These are phyloP conservation scores for Fusarium setosum DNA, from an alignment of 2,329 filamentous ascomycete species.

Conservation along the genomic window DNA sequence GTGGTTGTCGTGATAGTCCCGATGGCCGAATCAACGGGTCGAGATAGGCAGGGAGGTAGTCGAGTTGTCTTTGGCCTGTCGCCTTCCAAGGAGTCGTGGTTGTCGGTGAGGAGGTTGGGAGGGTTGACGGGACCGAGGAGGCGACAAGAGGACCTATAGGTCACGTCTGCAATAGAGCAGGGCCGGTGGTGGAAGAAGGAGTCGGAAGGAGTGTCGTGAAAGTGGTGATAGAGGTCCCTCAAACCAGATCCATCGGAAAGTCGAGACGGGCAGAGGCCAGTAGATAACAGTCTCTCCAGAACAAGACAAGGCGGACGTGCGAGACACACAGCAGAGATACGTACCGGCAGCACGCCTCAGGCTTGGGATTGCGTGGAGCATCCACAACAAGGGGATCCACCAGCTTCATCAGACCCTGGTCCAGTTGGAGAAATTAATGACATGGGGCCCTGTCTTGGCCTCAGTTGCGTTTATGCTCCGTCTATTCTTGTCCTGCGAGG, in stretches of 20 bases:
- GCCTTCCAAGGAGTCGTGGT: slow-evolving; percentile 30
- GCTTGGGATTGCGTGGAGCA: slow-evolving; percentile 52
- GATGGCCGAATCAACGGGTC: slow-evolving; percentile 65
- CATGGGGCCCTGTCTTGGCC: slow-evolving; percentile 49
- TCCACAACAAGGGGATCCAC: slow-evolving; percentile 47
- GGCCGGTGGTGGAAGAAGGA: slow-evolving; percentile 34
- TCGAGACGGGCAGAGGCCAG: slow-evolving; percentile 35
- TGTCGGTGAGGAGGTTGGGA: slow-evolving; percentile 22
- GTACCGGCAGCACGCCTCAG: slow-evolving; percentile 44
- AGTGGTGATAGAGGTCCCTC: slow-evolving; percentile 44
- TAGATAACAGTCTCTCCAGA: slow-evolving; percentile 39
- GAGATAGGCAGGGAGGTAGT: slow-evolving; percentile 42
- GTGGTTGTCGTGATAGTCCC: slow-evolving; percentile 41
- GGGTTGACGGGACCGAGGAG: slow-evolving; percentile 22
- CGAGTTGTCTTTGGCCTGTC: slow-evolving; percentile 22
- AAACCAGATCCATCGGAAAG: slow-evolving; percentile 31
- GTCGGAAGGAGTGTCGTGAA: slow-evolving; percentile 54
- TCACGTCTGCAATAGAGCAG: slow-evolving; percentile 40
- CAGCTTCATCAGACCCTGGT: slow-evolving; percentile 46
- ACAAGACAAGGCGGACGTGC: slow-evolving; percentile 41
- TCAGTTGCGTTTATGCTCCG: slow-evolving; percentile 50
- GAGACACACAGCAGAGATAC: slow-evolving; percentile 35
- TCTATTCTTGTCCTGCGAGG: slow-evolving; percentile 57
- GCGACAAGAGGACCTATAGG: slow-evolving; percentile 41
- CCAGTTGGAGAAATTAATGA: slow-evolving; percentile 49